phyloP scores from a whole-genome alignment of 331 rosid species.

The Malus hybrid region DNA sequence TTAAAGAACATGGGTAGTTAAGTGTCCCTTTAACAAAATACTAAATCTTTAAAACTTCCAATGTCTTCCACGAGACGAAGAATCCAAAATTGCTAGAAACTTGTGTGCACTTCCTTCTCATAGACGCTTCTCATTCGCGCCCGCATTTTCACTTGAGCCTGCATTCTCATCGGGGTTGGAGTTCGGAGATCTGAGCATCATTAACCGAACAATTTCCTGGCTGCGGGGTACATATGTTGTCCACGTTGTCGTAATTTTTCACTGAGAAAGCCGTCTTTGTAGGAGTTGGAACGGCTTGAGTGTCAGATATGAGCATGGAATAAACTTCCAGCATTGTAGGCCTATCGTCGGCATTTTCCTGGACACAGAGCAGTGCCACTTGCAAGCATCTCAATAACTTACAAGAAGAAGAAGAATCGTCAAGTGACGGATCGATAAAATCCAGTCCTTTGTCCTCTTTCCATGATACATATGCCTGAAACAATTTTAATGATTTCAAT shows the following conservation, averaged over 20 bases:
- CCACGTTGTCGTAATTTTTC: not conserved
- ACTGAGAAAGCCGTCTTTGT: conserved; percentile 25
- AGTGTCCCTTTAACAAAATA: too few relatives aligned
- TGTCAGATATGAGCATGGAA: conserved; percentile 34
- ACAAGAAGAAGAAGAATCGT: conserved; percentile 37
- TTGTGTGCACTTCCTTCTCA: too few relatives aligned
- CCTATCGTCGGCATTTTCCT: conserved; percentile 38
- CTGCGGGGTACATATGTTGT: not conserved
- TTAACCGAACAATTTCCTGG: conserved; percentile 16
- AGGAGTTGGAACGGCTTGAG: conserved; percentile 18
- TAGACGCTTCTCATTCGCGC: too few relatives aligned
- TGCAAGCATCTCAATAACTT: conserved; percentile 52
- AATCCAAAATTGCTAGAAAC: too few relatives aligned
- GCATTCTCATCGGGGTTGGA: not conserved
- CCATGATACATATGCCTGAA: conserved; percentile 34
- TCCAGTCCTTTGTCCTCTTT: conserved; percentile 30
- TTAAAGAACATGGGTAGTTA: too few relatives aligned
- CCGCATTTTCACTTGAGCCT: not conserved
- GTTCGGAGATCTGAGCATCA: conserved; percentile 31
- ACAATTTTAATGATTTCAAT: not conserved
- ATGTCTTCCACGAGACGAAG: too few relatives aligned
- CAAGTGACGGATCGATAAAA: conserved; percentile 31
- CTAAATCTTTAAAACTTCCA: too few relatives aligned
- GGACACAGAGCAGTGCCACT: conserved; percentile 40
- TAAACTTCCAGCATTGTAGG: conserved; percentile 49